These are phyloP conservation scores for Aspergillus bridgeri DNA, from an alignment of 495 filamentous ascomycete species.

Conservation along the genomic window DNA sequence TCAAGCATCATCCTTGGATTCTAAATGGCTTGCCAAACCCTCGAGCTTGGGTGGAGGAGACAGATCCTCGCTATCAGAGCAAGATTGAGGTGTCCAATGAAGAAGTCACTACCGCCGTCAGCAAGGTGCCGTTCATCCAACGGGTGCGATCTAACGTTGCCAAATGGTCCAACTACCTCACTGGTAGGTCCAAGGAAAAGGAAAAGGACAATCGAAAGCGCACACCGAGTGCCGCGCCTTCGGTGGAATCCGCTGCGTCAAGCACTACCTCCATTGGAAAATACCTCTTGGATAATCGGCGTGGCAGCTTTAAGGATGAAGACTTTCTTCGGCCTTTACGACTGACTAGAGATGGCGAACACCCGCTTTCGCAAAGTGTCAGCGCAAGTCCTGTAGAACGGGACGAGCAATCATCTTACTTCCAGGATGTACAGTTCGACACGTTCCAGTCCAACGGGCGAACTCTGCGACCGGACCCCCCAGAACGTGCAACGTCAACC, in stretches of 20 bases:
- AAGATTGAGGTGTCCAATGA: slow-evolving; percentile 89
- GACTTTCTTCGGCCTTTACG: slow-evolving; percentile 35
- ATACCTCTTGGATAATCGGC: slow-evolving; percentile 48
- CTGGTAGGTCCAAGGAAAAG: slow-evolving; percentile 55
- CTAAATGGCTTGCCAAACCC: slow-evolving; percentile 74
- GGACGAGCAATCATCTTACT: slow-evolving; percentile 40
- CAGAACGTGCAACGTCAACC: slow-evolving; percentile 52
- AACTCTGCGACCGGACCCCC: slow-evolving; percentile 40
- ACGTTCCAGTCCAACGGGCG: slow-evolving; percentile 36
- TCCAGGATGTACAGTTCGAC: slow-evolving; percentile 35
- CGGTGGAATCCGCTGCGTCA: slow-evolving; percentile 31
- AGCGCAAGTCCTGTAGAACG: slow-evolving; percentile 65
- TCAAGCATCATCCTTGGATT: slow-evolving; percentile 96
- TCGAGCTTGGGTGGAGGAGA: slow-evolving; percentile 83
- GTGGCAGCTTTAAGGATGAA: slow-evolving; percentile 72
- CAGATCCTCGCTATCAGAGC: slow-evolving; percentile 76
- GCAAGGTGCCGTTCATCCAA: slow-evolving; percentile 81
- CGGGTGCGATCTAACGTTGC: slow-evolving; percentile 52
- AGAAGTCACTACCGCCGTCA: slow-evolving; percentile 86
- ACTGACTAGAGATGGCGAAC: slow-evolving; percentile 54
- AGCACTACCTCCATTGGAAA: slow-evolving; percentile 33
- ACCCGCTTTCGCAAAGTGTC: slow-evolving; percentile 80
- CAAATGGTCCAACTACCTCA: slow-evolving; percentile 59
- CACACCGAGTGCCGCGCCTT: slow-evolving; percentile 31
- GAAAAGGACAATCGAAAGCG: slow-evolving; percentile 52